Evolutionary conservation across 2,329 filamentous ascomycete species (phyloP).

Genomic region (Sordariomycetes sp.): DNA sequence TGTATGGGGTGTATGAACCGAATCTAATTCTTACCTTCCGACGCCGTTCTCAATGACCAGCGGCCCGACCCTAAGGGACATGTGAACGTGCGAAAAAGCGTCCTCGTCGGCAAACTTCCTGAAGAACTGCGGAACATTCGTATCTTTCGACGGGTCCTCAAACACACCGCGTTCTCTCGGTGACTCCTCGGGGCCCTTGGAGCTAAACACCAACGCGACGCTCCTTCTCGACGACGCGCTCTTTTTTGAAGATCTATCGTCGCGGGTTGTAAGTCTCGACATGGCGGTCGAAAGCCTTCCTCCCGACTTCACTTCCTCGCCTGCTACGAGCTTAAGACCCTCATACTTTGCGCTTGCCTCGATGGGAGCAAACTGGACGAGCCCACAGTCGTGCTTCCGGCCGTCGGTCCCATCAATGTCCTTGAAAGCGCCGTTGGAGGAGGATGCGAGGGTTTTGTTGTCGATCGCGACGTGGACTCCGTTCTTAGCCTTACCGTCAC

Average conservation of each 20-base stretch:
- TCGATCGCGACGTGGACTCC: too few species aligned
- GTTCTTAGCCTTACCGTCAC: too few species aligned
- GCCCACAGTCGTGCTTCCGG: constrained; percentile 3
- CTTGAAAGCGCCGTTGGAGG: too few species aligned
- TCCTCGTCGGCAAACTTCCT: constrained; percentile 15
- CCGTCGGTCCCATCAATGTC: too few species aligned
- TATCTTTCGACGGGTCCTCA: constrained; percentile 11
- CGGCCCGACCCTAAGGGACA: constrained; percentile 23
- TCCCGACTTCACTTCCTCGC: neutral
- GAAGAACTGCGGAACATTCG: constrained; percentile 15
- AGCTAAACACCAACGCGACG: neutral
- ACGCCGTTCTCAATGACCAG: constrained; percentile 25
- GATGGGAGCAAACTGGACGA: constrained; percentile 9
- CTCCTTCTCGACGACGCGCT: neutral
- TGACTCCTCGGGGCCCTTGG: constrained; percentile 1
- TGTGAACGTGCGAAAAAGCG: constrained; percentile 24
- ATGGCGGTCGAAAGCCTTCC: neutral
- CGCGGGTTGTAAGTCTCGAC: neutral
- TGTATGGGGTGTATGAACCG: neutral
- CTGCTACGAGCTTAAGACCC: constrained; percentile 5
- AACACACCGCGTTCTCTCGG: constrained; percentile 6
- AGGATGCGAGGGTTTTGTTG: too few species aligned
- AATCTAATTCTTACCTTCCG: constrained; percentile 15
- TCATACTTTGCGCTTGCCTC: constrained; percentile 13
- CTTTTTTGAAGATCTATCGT: neutral